Evolutionary conservation across 148 eudicot genomes (phyloP).

Genomic region (Salicornia ramosissima): DNA sequence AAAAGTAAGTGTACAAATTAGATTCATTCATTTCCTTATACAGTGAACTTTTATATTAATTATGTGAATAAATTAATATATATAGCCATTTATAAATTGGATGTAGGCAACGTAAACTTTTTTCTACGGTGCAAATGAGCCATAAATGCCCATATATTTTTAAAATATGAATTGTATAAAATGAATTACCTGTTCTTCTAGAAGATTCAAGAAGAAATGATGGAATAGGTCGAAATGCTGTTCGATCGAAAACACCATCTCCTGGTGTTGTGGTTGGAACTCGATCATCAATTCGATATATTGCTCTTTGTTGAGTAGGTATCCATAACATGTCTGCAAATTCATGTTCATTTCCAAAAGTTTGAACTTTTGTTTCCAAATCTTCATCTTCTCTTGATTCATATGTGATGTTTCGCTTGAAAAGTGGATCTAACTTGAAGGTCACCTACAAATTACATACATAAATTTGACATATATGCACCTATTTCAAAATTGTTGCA

Average conservation of each 20-base stretch:
- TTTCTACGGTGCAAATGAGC: too few relatives aligned
- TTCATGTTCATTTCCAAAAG: conserved; percentile 20
- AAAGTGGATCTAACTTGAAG: conserved; percentile 23
- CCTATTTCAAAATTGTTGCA: too few relatives aligned
- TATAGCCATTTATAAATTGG: too few relatives aligned
- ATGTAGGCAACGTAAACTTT: too few relatives aligned
- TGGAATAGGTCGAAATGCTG: conserved; percentile 4
- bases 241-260: conserved; percentile 9
- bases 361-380: conserved; percentile 7
- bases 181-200: neutral
- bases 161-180: neutral
- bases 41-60: too few relatives aligned
- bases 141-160: too few relatives aligned
- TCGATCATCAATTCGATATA: conserved; percentile 27
- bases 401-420: conserved; percentile 27
- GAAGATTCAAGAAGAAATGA: neutral
- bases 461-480: too few relatives aligned
- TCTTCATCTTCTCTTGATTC: conserved; percentile 13
- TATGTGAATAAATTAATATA: too few relatives aligned
- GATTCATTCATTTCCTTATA: too few relatives aligned
- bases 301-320: conserved; percentile 18
- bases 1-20: neutral
- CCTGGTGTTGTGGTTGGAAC: conserved; percentile 17
- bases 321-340: conserved; percentile 26
- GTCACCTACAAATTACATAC: too few relatives aligned